Evolutionary conservation across 768 basidiomycete genomes (phyloP), one percentile per base, ranked within the genome.

Genomic region (Russula olivacea): DNA sequence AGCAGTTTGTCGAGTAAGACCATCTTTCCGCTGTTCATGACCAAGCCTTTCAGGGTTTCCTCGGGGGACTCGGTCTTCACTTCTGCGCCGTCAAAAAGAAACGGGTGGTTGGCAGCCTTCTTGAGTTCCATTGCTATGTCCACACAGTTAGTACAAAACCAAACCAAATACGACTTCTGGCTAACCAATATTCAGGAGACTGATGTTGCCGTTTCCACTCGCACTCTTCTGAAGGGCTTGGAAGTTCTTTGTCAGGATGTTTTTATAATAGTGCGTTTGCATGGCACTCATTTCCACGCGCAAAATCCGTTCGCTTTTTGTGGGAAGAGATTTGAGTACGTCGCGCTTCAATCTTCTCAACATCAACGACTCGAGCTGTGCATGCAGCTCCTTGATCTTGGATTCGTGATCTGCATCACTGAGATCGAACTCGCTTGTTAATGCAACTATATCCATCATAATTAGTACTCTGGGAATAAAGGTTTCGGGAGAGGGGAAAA

Each of bases 11-110:
- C 97, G 59, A 99, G 86, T 36, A 99, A 78, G 54, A 98, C 95
- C 89, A 99, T 87, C 78, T 99, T 99, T 38, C 97, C 97, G 64
- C 93, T 94, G 75, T 89, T 96, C 92, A 97, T 97, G 66, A 98
- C 93, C 21, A 99, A 82, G n/a, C 94, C 95, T 70, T 91, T 92
- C 64, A 98, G 82, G 17, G 85, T 86, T 72, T 98, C 96, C 54
- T 97, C 93, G 15, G 78, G 73, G 62, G 78, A 85, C 50, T 80
- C 79, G 3, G 81, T 78, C 56, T 74, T 74, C 3, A 78, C 76
- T 75, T 98, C 97, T 23, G 93, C 97, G 30, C 97, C 97, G 57
- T 99, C 97, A 70, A 98, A 98, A 2, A 99, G 83, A 74, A 89
- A 99, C 1, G 97, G 97, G 70, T 99, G 97, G 71, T 98, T 98